Conservation (phyloP, 1,139 yeast species). For the Blastobotrys persicus region DNA sequence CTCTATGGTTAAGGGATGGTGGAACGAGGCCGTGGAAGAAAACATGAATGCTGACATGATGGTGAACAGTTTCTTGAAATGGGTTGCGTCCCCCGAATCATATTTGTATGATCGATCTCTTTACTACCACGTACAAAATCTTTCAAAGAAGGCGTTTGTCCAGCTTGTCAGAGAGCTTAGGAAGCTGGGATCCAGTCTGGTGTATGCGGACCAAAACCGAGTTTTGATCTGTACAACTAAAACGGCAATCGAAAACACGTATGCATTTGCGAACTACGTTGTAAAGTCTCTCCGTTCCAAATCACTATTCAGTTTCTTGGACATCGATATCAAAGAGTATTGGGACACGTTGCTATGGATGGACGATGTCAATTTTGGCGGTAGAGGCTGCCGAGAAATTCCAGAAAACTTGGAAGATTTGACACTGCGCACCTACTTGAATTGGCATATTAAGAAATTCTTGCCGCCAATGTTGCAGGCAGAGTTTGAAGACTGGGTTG, state of each 20-base stretch:
- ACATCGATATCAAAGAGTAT: slow-evolving; percentile 67
- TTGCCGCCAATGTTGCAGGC: slow-evolving; percentile 72
- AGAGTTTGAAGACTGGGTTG: slow-evolving; percentile 87
- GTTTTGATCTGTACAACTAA: slow-evolving; percentile 73
- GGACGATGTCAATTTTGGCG: slow-evolving; percentile 88
- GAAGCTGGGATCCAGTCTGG: slow-evolving; percentile 70
- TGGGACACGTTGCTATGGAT: slow-evolving; percentile 96
- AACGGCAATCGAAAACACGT: slow-evolving; percentile 78
- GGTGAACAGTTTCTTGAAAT: slow-evolving; percentile 76
- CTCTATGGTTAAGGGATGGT: slow-evolving; percentile 80
- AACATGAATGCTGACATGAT: slow-evolving; percentile 77
- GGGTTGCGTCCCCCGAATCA: slow-evolving; percentile 82
- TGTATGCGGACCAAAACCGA: slow-evolving; percentile 79
- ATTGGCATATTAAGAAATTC: slow-evolving; percentile 79
- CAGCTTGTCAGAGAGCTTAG: slow-evolving; percentile 81
- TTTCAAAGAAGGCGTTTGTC: slow-evolving; percentile 77
- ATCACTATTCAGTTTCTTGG: slow-evolving; percentile 80
- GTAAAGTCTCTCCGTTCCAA: slow-evolving; percentile 75
- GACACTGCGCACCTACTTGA: slow-evolving; percentile 59
- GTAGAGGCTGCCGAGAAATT: slow-evolving; percentile 58
- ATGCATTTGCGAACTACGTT: slow-evolving; percentile 88
- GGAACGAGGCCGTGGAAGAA: slow-evolving; percentile 82
- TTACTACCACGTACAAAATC: slow-evolving; percentile 83
- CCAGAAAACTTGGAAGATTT: slow-evolving; percentile 44
- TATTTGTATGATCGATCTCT: slow-evolving; percentile 72